Percentiles rank a stretch among this genome's conserved stretches.
phyloP scores from a whole-genome alignment of 140 eudicot genomes.

The Anethum foeniculum region DNA sequence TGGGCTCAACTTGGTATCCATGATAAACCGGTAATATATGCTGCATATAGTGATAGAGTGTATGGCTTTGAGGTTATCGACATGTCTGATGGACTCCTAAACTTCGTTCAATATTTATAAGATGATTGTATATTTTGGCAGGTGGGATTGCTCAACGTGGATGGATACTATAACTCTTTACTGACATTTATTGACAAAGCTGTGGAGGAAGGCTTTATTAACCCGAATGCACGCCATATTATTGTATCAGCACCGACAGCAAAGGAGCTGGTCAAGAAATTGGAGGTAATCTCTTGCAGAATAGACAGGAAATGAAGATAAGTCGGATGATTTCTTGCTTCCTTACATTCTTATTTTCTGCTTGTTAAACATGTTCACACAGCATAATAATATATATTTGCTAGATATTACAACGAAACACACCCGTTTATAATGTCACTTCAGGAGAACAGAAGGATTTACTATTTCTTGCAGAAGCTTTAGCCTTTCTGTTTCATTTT shows the following conservation, averaged over 20 bases:
- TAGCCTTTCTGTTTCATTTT: not conserved
- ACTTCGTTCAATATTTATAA: constrained; percentile 1
- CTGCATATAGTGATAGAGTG: not conserved
- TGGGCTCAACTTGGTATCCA: constrained; percentile 83
- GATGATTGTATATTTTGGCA: constrained; percentile 10
- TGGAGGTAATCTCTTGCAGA: constrained; percentile 43
- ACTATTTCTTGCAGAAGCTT: constrained; percentile 9
- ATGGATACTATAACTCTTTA: constrained; percentile 67
- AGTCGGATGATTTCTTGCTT: not conserved
- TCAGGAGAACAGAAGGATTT: not conserved
- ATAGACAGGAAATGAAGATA: not conserved
- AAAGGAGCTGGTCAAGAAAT: constrained; percentile 49
- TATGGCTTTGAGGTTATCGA: not conserved
- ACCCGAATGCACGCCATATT: constrained; percentile 63
- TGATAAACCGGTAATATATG: constrained; percentile 55
- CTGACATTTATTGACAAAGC: constrained; percentile 68
- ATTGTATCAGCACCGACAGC: constrained; percentile 70
- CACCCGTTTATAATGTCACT: not conserved
- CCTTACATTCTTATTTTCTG: not conserved
- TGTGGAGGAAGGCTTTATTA: constrained; percentile 79
- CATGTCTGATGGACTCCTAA: not conserved
- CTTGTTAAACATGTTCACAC: not conserved
- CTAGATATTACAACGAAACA: not conserved
- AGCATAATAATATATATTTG: not conserved
- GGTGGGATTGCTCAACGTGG: constrained; percentile 80